Evolutionary conservation across 129 eudicot species (phyloP).

Genomic region (Chrysanthemum makinoi): DNA sequence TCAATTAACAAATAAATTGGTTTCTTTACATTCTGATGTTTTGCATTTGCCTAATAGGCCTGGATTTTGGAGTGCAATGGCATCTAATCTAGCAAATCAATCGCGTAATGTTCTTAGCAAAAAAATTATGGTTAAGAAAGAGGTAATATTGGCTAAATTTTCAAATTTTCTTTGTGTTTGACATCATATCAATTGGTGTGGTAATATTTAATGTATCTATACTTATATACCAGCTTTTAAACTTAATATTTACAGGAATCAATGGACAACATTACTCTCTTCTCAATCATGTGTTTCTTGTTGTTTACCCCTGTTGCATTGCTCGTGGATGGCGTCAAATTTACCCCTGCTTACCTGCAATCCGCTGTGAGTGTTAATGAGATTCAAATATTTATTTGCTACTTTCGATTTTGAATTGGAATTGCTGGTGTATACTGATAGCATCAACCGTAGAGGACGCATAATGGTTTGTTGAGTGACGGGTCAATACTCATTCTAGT

Average conservation of each 20-base stretch:
- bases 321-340: slow-evolving; percentile 82
- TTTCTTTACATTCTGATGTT: slow-evolving; percentile 8
- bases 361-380: slow-evolving; percentile 67
- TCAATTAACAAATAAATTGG: too few species aligned
- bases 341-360: slow-evolving; percentile 81
- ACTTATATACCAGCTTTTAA: not conserved
- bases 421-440: slow-evolving; percentile 4
- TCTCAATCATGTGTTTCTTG: slow-evolving; percentile 90
- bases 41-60: slow-evolving; percentile 48
- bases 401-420: not conserved
- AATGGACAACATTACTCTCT: slow-evolving; percentile 91
- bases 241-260: slow-evolving; percentile 56
- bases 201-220: not conserved
- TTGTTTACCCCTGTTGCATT: slow-evolving; percentile 66
- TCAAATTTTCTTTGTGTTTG: not conserved
- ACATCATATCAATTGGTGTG: slow-evolving; percentile 5
- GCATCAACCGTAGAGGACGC: not conserved
- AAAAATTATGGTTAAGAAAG: slow-evolving; percentile 90
- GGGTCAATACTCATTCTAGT: not conserved
- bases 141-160: slow-evolving; percentile 33
- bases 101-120: slow-evolving; percentile 97
- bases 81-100: slow-evolving; percentile 92
- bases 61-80: slow-evolving; percentile 99
- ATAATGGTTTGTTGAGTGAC: not conserved
- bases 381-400: slow-evolving; percentile 10